phyloP scores from a whole-genome alignment of 1,284 basidiomycete species.

The Sanghuangporus weigelae region DNA sequence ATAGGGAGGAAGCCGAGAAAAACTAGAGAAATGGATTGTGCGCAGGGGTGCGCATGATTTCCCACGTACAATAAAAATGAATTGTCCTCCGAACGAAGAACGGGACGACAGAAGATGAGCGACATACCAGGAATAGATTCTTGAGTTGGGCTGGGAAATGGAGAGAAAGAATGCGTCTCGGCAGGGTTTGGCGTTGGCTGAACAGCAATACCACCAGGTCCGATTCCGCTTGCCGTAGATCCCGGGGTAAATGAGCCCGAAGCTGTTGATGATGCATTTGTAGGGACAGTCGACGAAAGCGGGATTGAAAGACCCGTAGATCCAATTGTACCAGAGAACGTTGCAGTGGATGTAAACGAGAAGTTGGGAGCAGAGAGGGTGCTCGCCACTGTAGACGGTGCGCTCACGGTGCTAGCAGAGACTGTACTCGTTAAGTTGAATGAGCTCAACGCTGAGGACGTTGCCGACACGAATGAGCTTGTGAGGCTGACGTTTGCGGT shows the following conservation, averaged over 20 bases:
- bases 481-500: neutral
- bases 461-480: neutral
- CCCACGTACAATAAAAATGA: neutral
- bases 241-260: conserved; percentile 10
- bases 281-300: conserved; percentile 11
- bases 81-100: neutral
- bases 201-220: conserved; percentile 4
- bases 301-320: conserved; percentile 15
- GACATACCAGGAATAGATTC: neutral
- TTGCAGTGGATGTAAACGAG: neutral
- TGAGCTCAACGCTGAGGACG: neutral
- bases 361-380: neutral
- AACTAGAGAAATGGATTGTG: neutral
- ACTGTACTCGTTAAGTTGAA: neutral
- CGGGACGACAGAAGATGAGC: neutral
- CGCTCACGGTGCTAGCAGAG: neutral
- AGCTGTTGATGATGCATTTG: conserved; percentile 1
- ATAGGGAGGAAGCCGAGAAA: neutral
- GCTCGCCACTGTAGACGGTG: neutral
- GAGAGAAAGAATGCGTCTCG: conserved; percentile 6
- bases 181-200: conserved; percentile 11
- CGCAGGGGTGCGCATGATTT: neutral
- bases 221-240: conserved; percentile 12
- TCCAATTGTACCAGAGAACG: conserved; percentile 1
- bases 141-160: conserved; percentile 15